Percentiles rank a stretch among this genome's conserved stretches.
These are phyloP conservation scores for Wickerhamiella azymoides DNA, from an alignment of 805 yeast species.

Conservation along the genomic window DNA sequence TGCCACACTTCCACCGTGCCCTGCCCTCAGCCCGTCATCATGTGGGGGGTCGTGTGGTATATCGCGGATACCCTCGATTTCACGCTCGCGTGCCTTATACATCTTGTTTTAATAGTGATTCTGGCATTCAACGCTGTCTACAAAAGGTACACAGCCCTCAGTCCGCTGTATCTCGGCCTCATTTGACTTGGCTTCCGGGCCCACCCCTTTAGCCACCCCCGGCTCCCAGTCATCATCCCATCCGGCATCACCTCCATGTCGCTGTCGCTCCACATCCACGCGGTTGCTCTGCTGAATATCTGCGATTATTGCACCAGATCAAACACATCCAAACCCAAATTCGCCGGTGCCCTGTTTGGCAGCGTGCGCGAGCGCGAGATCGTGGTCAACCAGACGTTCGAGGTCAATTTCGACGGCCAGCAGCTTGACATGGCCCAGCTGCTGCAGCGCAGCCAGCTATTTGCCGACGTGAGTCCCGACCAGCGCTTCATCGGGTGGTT, in stretches of 20 bases:
- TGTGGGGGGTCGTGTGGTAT: neutral
- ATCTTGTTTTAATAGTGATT: neutral
- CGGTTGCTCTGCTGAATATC: slow-evolving; percentile 25
- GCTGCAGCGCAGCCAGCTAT: slow-evolving; percentile 18
- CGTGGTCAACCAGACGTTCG: slow-evolving; percentile 24
- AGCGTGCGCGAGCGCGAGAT: slow-evolving; percentile 20
- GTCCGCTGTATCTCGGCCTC: neutral
- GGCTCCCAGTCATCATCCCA: no score
- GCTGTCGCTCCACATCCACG: slow-evolving; percentile 18
- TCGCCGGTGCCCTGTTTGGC: slow-evolving; percentile 26
- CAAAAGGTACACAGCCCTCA: neutral
- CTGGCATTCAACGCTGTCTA: neutral
- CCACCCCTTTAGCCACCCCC: no score
- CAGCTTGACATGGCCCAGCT: slow-evolving; percentile 19
- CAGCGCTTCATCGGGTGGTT: slow-evolving; percentile 26
- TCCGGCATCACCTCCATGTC: slow-evolving; percentile 3
- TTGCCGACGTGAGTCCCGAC: slow-evolving; percentile 21
- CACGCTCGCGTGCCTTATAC: neutral
- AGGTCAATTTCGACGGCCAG: slow-evolving; percentile 14
- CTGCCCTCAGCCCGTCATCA: slow-evolving; percentile 7
- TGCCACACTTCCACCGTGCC: no score
- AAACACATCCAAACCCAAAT: slow-evolving; percentile 13
- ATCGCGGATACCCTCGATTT: neutral
- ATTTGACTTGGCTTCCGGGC: no score
- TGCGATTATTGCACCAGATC: slow-evolving; percentile 25